phyloP scores from a whole-genome alignment of 768 basidiomycete genomes.

The Tulasnella sp. region DNA sequence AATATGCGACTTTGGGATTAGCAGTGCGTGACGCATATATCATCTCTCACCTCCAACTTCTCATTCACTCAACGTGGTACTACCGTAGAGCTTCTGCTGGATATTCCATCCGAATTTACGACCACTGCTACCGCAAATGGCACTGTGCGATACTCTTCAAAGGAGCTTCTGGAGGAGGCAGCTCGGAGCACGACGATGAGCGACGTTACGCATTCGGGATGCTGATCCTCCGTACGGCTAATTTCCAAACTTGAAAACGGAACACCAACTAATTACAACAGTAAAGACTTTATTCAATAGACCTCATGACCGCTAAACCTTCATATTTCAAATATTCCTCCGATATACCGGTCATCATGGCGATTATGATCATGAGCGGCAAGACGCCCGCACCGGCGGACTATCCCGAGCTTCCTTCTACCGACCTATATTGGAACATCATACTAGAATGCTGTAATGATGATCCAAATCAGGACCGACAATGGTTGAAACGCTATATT shows the following conservation, averaged over 20 bases:
- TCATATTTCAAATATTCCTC: background rate
- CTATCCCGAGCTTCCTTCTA: background rate
- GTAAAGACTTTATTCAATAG: background rate
- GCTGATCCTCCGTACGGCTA: background rate
- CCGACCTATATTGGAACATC: background rate
- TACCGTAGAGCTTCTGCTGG: background rate
- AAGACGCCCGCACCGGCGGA: background rate
- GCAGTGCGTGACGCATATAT: background rate
- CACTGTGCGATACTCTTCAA: background rate
- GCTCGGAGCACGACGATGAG: background rate
- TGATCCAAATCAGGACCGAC: constrained; percentile 3
- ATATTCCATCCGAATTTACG: background rate
- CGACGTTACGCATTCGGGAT: constrained; percentile 13
- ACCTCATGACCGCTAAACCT: background rate
- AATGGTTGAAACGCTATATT: background rate
- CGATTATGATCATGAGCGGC: background rate
- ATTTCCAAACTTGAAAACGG: no score
- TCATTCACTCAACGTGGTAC: no score
- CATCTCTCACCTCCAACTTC: background rate
- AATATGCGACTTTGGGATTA: constrained; percentile 14
- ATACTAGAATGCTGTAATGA: background rate
- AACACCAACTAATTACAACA: no score
- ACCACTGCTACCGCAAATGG: background rate
- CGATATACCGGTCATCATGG: background rate
- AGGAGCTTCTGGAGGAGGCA: background rate